Evolutionary conservation across 208 protist genomes (phyloP).

Genomic region (Leptomonas seymouri): DNA sequence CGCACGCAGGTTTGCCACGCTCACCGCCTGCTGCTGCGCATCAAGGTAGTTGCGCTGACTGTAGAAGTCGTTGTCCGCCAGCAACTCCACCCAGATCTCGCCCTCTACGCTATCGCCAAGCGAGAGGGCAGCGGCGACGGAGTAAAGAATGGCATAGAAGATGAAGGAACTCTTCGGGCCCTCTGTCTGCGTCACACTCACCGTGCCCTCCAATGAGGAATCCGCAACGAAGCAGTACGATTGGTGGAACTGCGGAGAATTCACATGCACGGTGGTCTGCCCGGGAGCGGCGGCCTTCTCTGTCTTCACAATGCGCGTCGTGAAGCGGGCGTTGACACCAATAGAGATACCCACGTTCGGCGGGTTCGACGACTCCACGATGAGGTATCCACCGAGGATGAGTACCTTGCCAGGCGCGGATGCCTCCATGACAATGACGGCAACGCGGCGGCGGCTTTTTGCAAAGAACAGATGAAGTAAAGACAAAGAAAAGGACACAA

Average conservation of each 20-base stretch:
- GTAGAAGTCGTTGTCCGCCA: conserved; percentile 94
- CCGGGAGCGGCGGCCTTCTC: conserved; percentile 2
- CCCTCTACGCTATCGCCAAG: conserved; percentile 25
- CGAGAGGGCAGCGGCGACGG: conserved; percentile 49
- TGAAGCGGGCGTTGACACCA: conserved; percentile 91
- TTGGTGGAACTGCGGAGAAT: conserved; percentile 85
- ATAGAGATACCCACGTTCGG: conserved; percentile 94
- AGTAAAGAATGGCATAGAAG: conserved; percentile 71
- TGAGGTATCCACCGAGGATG: conserved; percentile 95
- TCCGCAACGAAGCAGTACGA: conserved; percentile 63
- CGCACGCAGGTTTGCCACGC: conserved; percentile 52
- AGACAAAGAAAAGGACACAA: too few relatives aligned
- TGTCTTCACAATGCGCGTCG: conserved; percentile 45
- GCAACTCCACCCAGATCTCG: conserved; percentile 57
- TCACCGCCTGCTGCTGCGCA: conserved; percentile 50
- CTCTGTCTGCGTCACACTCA: conserved; percentile 60
- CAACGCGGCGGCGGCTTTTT: background rate
- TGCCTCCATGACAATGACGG: conserved; percentile 40
- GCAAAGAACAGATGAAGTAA: background rate
- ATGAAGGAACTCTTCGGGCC: conserved; percentile 70
- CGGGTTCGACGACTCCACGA: conserved; percentile 74
- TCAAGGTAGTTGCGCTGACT: conserved; percentile 88
- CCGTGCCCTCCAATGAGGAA: conserved; percentile 25
- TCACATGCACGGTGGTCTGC: conserved; percentile 52
- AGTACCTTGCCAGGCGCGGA: conserved; percentile 96